Conservation (phyloP, 1,284 basidiomycete species). For the Dichomitus squalens region DNA sequence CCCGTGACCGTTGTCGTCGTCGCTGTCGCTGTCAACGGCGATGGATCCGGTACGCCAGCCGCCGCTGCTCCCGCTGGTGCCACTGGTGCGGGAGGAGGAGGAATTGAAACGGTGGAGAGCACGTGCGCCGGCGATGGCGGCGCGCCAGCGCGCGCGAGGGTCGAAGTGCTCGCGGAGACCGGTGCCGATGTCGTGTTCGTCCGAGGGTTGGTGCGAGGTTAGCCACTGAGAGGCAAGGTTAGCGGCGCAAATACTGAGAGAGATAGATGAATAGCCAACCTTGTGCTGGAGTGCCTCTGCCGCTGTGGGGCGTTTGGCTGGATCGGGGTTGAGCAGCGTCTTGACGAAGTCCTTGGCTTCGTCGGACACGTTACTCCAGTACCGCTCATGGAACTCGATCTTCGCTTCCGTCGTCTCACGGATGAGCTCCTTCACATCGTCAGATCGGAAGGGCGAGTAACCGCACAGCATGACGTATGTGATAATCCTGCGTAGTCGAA, state of each 20-base stretch:
- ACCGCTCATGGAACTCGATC: slow-evolving; percentile 90
- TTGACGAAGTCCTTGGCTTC: slow-evolving; percentile 88
- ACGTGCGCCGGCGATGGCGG: slow-evolving; percentile 65
- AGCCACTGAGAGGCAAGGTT: slow-evolving; percentile 59
- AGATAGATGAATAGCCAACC: slow-evolving; percentile 26
- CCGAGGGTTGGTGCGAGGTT: slow-evolving; percentile 56
- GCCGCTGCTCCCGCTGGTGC: slow-evolving; percentile 23
- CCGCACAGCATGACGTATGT: slow-evolving; percentile 93
- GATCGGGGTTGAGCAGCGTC: slow-evolving; percentile 74
- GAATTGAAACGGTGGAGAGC: slow-evolving; percentile 45
- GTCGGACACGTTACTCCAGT: slow-evolving; percentile 88
- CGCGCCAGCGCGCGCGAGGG: slow-evolving; percentile 67
- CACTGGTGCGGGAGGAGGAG: slow-evolving; percentile 17
- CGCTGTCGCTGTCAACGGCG: slow-evolving; percentile 23
- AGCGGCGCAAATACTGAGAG: not conserved
- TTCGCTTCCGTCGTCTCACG: slow-evolving; percentile 83
- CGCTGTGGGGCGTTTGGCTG: slow-evolving; percentile 73
- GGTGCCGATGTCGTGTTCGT: slow-evolving; percentile 67
- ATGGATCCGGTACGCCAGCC: slow-evolving; percentile 27
- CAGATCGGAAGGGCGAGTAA: slow-evolving; percentile 91
- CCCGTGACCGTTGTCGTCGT: slow-evolving; percentile 36
- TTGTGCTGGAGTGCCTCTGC: slow-evolving; percentile 66
- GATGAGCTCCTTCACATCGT: slow-evolving; percentile 76
- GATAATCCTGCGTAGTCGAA: slow-evolving; percentile 66
- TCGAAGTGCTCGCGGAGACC: slow-evolving; percentile 82